A percentile compares a stretch with the other conserved stretches of the same genome.
phyloP scores from a whole-genome alignment of 768 basidiomycete genomes.

The Tephrocybe sp. region DNA sequence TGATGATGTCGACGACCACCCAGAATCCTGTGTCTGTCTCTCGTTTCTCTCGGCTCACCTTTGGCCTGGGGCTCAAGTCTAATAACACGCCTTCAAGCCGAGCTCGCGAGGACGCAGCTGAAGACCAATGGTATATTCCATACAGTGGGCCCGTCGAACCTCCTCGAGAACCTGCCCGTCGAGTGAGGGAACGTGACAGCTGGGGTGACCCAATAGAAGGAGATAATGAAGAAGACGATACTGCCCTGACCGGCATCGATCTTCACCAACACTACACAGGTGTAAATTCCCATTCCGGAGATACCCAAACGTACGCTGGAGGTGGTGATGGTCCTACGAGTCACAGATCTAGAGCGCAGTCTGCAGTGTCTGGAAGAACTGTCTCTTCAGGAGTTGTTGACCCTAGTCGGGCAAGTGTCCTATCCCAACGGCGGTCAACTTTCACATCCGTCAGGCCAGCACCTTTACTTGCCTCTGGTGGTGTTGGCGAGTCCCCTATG shows the following conservation, averaged over 20 bases:
- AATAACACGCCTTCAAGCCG: conserved; percentile 9
- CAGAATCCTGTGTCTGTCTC: conserved; percentile 10
- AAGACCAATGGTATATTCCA: conserved; percentile 59
- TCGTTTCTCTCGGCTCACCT: conserved; percentile 19
- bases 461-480: conserved; percentile 46
- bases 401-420: conserved; percentile 29
- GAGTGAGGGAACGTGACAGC: conserved; percentile 35
- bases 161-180: conserved; percentile 28
- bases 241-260: conserved; percentile 25
- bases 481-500: conserved; percentile 65
- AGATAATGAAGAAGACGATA: conserved; percentile 27
- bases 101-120: conserved; percentile 8
- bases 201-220: conserved; percentile 37
- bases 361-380: conserved; percentile 40
- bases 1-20: conserved; percentile 13
- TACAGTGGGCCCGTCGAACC: conserved; percentile 63
- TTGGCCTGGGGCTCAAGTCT: conserved; percentile 15
- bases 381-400: conserved; percentile 37
- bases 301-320: conserved; percentile 10
- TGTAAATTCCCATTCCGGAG: conserved; percentile 16
- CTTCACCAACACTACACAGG: conserved; percentile 28
- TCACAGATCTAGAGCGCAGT: conserved; percentile 34
- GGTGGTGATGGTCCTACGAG: conserved; percentile 21
- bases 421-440: conserved; percentile 32
- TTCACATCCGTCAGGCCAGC: conserved; percentile 32